Evolutionary conservation across 202 grass and related monocot genomes (phyloP).

Genomic region (Panicum virgatum): DNA sequence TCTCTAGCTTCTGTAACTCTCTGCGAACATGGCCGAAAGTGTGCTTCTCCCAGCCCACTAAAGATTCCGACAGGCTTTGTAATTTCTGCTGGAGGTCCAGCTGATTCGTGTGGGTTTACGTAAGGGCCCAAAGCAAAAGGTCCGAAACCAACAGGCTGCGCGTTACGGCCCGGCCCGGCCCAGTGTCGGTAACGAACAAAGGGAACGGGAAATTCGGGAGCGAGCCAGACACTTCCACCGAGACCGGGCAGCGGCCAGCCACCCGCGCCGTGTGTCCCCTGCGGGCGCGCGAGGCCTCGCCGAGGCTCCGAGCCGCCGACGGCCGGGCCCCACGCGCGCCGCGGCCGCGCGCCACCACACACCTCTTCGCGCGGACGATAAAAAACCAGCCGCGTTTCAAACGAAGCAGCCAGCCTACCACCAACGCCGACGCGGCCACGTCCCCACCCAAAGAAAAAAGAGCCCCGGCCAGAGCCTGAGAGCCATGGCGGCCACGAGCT

Average conservation of each 20-base stretch:
- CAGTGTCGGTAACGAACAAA: not conserved
- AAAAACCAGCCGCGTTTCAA: not conserved
- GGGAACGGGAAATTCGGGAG: not conserved
- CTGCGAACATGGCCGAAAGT: no score
- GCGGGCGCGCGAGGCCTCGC: not conserved
- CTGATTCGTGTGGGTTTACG: no score
- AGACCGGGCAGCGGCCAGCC: not conserved
- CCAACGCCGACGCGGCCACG: conserved; percentile 38
- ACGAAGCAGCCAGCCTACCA: not conserved
- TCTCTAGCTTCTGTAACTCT: no score
- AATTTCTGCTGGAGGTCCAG: no score
- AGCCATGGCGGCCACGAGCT: conserved; percentile 71
- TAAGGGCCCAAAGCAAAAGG: no score
- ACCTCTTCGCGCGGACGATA: not conserved
- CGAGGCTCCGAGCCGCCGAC: not conserved
- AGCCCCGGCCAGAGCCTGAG: not conserved
- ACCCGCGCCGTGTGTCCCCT: not conserved
- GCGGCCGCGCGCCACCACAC: not conserved
- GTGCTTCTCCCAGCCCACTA: no score
- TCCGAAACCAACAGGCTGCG: no score
- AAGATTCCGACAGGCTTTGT: no score
- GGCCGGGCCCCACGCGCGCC: not conserved
- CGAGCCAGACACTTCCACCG: not conserved
- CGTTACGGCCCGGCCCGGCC: not conserved
- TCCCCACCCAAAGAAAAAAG: not conserved